Evolutionary conservation across 139 green algal genomes (phyloP), one percentile per base, ranked within the genome.

Genomic region (Chlamydomonas eustigma): DNA sequence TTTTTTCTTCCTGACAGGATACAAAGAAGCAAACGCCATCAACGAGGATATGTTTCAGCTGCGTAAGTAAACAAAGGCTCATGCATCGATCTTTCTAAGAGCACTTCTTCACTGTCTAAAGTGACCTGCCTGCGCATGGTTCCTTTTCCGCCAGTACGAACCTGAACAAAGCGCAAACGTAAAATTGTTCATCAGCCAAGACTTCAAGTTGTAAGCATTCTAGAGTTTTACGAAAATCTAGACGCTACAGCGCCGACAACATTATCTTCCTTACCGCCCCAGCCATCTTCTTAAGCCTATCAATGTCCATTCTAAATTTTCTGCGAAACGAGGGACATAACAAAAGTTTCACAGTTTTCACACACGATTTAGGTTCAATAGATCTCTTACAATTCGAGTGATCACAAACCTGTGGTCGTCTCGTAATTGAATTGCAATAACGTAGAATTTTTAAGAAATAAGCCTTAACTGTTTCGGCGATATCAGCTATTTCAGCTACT

Each of bases 1-100:
- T 87, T 99, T 99, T 85, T 99, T 97, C 93, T 99, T 99, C 64
- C 96, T 98, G 82, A n/a, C n/a, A n/a, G n/a, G n/a, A n/a, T n/a
- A n/a, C n/a, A n/a, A n/a, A n/a, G n/a, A n/a, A n/a, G n/a, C n/a
- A n/a, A n/a, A n/a, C n/a, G n/a, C n/a, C n/a, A n/a, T n/a, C n/a
- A n/a, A n/a, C n/a, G n/a, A n/a, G n/a, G n/a, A n/a, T n/a, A n/a
- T n/a, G n/a, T n/a, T n/a, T n/a, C n/a, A n/a, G n/a, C n/a, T n/a
- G n/a, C n/a, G n/a, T n/a, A n/a, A n/a, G n/a, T n/a, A n/a, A n/a
- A n/a, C n/a, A n/a, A n/a, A n/a, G n/a, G n/a, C 63, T 12, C 18
- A 71, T 24, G 63, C 50, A 24, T 24, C 24, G 22, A 18, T 63
- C 50, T 63, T 39, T 37, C 22, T 39, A 6, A 18, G 22, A 30